phyloP scores from a whole-genome alignment of 768 basidiomycete species.

The Rhizopogon sp. region DNA sequence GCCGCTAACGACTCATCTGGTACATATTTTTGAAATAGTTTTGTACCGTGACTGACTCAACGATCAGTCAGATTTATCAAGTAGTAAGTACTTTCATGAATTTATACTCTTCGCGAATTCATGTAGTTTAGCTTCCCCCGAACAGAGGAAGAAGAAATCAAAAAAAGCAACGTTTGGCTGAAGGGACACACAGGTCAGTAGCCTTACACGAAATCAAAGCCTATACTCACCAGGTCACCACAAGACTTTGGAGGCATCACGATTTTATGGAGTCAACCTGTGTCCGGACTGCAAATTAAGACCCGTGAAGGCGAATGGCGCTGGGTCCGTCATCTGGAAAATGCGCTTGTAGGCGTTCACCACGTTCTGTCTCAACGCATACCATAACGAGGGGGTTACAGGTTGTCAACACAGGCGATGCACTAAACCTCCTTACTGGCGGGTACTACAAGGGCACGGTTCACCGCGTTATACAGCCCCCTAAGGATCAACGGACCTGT shows the following conservation, averaged over 20 bases:
- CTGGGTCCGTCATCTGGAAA: constrained; percentile 47
- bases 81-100: constrained; percentile 26
- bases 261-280: constrained; percentile 46
- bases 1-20: neutral
- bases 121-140: neutral
- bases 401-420: constrained; percentile 51
- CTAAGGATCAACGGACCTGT: too few relatives aligned
- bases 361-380: neutral
- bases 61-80: constrained; percentile 40
- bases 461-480: too few relatives aligned
- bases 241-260: constrained; percentile 45
- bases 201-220: neutral
- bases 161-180: constrained; percentile 47
- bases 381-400: constrained; percentile 10
- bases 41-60: neutral
- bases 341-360: constrained; percentile 36
- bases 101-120: neutral
- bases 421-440: constrained; percentile 42
- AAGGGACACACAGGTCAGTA: constrained; percentile 47
- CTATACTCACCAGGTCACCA: neutral
- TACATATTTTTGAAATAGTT: neutral
- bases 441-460: too few relatives aligned
- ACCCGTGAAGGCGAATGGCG: constrained; percentile 42
- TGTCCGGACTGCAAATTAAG: constrained; percentile 47
- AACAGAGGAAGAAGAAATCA: constrained; percentile 20